Evolutionary conservation across 208 protist species (phyloP).

Genomic region (Acanthamoeba polyphaga): DNA sequence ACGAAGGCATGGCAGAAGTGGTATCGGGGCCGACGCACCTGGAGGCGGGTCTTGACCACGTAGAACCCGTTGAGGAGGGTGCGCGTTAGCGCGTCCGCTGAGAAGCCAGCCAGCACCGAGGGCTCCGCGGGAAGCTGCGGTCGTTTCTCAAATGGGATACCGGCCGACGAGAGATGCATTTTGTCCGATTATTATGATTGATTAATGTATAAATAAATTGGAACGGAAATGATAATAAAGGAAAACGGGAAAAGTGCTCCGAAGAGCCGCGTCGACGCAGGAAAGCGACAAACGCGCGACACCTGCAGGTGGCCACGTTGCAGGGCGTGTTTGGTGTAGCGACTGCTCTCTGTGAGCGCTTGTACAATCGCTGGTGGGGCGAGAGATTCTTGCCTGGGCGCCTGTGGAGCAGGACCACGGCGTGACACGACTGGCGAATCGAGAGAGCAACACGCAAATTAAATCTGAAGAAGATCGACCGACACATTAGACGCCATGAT

Average conservation of each 20-base stretch:
- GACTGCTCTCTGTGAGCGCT: too few species aligned
- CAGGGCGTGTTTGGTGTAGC: too few species aligned
- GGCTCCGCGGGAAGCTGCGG: background rate
- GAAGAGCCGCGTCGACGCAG: too few species aligned
- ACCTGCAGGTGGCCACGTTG: too few species aligned
- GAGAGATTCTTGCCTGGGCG: too few species aligned
- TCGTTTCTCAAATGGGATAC: background rate
- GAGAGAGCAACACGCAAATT: background rate
- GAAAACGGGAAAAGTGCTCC: too few species aligned
- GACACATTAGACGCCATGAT: background rate
- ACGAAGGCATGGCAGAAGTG: conserved; percentile 44
- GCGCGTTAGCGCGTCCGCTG: background rate
- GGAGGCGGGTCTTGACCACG: conserved; percentile 32
- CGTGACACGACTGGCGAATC: background rate
- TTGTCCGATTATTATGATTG: background rate
- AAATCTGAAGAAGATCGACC: background rate
- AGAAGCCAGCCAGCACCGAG: background rate
- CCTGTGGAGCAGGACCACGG: too few species aligned
- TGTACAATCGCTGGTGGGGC: too few species aligned
- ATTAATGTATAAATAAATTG: too few species aligned
- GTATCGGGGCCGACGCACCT: conserved; percentile 30
- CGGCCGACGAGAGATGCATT: conserved; percentile 25
- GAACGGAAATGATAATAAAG: background rate
- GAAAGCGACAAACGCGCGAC: too few species aligned
- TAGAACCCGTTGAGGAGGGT: conserved; percentile 59